Evolutionary conservation across 345 rosid genomes (phyloP).

Genomic region (Sonneratia caseolaris): DNA sequence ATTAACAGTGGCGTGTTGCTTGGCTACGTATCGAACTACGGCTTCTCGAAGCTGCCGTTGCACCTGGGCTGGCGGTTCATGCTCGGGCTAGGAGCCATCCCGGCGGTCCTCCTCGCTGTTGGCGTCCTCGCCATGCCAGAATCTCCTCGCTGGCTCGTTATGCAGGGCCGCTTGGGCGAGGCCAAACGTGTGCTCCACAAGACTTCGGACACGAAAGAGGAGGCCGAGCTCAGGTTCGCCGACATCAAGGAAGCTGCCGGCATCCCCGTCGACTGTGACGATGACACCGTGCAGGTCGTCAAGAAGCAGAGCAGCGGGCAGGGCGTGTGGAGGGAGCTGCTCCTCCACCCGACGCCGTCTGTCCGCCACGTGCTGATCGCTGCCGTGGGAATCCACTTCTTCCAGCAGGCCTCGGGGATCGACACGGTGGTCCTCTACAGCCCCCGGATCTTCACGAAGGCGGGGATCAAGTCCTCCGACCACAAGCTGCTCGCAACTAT

Average conservation of each 20-base stretch:
- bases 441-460: slow-evolving; percentile 58
- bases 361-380: slow-evolving; percentile 56
- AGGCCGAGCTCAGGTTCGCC: slow-evolving; percentile 41
- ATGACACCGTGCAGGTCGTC: slow-evolving; percentile 41
- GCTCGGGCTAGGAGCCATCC: slow-evolving; percentile 69
- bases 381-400: slow-evolving; percentile 45
- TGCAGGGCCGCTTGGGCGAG: slow-evolving; percentile 79
- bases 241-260: slow-evolving; percentile 83
- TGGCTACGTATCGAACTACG: slow-evolving; percentile 74
- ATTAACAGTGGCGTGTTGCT: slow-evolving; percentile 53
- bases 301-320: slow-evolving; percentile 25
- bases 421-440: slow-evolving; percentile 71
- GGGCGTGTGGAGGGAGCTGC: slow-evolving; percentile 62
- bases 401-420: slow-evolving; percentile 70
- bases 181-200: slow-evolving; percentile 62
- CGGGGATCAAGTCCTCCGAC: slow-evolving; percentile 36
- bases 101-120: slow-evolving; percentile 47
- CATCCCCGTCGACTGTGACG: slow-evolving; percentile 61
- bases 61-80: slow-evolving; percentile 69
- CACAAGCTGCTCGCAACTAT: slow-evolving; percentile 52
- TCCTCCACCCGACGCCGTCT: slow-evolving; percentile 42
- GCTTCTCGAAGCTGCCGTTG: slow-evolving; percentile 45
- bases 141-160: slow-evolving; percentile 88
- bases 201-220: slow-evolving; percentile 59
- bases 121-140: slow-evolving; percentile 77